phyloP scores from a whole-genome alignment of 2,329 filamentous ascomycete genomes.

The Colletotrichum sp. region DNA sequence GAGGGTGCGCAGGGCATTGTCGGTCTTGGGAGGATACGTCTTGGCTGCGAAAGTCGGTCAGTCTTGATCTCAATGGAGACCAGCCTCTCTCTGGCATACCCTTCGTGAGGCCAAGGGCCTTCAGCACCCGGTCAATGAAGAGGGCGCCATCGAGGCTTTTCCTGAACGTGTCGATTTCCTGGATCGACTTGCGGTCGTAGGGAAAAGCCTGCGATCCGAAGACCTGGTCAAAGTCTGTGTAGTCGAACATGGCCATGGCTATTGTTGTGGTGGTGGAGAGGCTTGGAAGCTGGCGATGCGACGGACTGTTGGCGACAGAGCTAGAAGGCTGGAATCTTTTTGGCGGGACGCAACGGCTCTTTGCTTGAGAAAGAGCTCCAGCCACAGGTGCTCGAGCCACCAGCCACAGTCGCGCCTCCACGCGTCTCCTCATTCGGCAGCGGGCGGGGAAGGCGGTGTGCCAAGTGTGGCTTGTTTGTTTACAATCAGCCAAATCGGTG shows the following conservation, averaged over 20 bases:
- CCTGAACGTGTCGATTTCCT: slow-evolving; percentile 70
- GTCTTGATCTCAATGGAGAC: background rate
- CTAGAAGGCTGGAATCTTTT: background rate
- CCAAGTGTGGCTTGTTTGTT: slow-evolving; percentile 21
- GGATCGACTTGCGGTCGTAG: slow-evolving; percentile 65
- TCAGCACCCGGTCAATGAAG: slow-evolving; percentile 81
- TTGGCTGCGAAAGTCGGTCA: slow-evolving; percentile 47
- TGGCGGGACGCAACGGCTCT: background rate
- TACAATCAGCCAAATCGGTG: slow-evolving; percentile 22
- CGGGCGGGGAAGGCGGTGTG: background rate
- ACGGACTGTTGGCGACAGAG: background rate
- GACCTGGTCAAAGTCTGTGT: slow-evolving; percentile 70
- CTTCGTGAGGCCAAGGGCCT: slow-evolving; percentile 71
- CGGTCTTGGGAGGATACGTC: slow-evolving; percentile 76
- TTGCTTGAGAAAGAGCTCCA: background rate
- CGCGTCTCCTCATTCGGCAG: background rate
- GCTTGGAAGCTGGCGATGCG: background rate
- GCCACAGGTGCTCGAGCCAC: background rate
- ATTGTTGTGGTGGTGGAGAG: background rate
- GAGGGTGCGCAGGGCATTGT: slow-evolving; percentile 70
- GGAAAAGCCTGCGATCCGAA: slow-evolving; percentile 67
- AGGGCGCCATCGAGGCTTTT: slow-evolving; percentile 72
- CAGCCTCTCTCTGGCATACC: slow-evolving; percentile 48
- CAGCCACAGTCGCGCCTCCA: slow-evolving; percentile 13
- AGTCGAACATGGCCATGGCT: slow-evolving; percentile 62